Evolutionary conservation across 2,329 filamentous ascomycete species (phyloP), one percentile per base, ranked within the genome.

Genomic region (Penicillium frequentans): DNA sequence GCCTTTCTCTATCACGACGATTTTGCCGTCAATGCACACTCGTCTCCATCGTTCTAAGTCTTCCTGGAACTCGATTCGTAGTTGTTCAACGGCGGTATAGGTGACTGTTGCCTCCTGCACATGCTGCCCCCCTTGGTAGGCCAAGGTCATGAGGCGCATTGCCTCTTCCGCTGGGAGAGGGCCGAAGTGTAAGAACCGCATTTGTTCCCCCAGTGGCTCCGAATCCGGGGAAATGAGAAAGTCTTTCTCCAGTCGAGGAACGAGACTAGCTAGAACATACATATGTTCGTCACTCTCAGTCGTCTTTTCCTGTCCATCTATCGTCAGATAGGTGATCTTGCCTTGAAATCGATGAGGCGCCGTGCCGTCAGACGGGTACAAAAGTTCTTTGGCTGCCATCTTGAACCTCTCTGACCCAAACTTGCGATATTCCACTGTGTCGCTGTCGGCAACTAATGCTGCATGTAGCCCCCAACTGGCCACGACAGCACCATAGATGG

Each of bases 381-480:
- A 76, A 8, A 93, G 83, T 66, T 91, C 87, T 52, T 86, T 82
- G 0, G 91, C 93, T 0, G 91, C 92, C 84, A 96, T 91, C 55
- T 87, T 83, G 75, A 98, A 98, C 21, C 93, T 84, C 70, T 89
- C 85, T 31, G 82, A 81, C 13, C 93, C 93, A 68, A 89, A 87
- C 63, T 85, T 84, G 60, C 93, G 88, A 74, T 93, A 93, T 62
- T 86, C 88, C 0, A 84, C 79, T 0, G 93, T 96, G 73, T 98
- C 93, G 73, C 90, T 95, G 77, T 97, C 92, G 65, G 90, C 92
- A 23, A 98, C 91, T 3, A 98, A 82, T 43, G 88, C 87, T 29
- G 93, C 90, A 69, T 98, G 93, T 68, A 98, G 86, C 21, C 90
- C 93, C 83, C 96, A 96, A 72, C 90, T 95, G 45, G 88, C 88